Conservation (phyloP, 495 filamentous ascomycete genomes). For the Oidiodendron maius region DNA sequence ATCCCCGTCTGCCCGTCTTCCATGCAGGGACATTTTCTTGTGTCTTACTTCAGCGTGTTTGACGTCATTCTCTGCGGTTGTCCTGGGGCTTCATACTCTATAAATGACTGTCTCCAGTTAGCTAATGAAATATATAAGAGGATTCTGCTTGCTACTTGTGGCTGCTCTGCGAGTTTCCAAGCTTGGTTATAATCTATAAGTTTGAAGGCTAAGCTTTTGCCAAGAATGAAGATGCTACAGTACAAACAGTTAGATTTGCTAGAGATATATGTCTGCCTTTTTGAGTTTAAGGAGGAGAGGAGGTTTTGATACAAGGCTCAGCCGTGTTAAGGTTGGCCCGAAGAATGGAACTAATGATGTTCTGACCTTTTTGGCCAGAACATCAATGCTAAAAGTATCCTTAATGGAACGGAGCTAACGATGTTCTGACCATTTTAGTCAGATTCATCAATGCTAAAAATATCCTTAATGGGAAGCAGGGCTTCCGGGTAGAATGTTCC, state of each 20-base stretch:
- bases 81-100: conserved; percentile 11
- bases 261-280: too few relatives aligned
- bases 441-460: conserved; percentile 1
- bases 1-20: conserved; percentile 1
- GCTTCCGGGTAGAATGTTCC: conserved; percentile 1
- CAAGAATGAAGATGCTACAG: too few relatives aligned
- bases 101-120: conserved; percentile 6
- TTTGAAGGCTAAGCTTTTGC: background rate
- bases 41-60: conserved; percentile 12
- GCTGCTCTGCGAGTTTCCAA: background rate
- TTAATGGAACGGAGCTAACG: conserved; percentile 1
- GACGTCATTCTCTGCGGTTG: conserved; percentile 10
- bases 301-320: too few relatives aligned
- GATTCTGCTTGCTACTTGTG: background rate
- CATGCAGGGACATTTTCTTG: conserved; percentile 10
- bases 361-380: background rate
- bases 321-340: too few relatives aligned
- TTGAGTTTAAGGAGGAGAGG: too few relatives aligned
- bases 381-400: background rate
- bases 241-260: too few relatives aligned
- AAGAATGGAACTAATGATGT: background rate
- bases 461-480: background rate
- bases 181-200: background rate
- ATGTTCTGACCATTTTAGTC: conserved; percentile 1
- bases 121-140: background rate